Conservation (phyloP, 352 stramenopile genomes). For the Pythium myriotylum region DNA sequence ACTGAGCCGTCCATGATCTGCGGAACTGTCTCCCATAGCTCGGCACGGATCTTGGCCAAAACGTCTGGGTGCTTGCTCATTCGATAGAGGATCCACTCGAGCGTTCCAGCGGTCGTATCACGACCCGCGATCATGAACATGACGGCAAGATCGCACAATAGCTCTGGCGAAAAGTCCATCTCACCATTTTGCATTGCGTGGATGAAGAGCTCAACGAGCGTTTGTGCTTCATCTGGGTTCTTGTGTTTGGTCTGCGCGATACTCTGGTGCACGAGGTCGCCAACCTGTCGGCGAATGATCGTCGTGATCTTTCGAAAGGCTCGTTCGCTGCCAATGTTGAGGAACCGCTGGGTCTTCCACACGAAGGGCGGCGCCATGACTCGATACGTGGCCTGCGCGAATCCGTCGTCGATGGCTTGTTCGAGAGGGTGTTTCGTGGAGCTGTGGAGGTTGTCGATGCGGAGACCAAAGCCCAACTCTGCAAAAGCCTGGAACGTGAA, state of each 20-base stretch:
- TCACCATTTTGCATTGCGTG: constrained; percentile 14
- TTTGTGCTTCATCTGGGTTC: constrained; percentile 5
- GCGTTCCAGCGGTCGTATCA: constrained; percentile 48
- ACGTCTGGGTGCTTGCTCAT: constrained; percentile 37
- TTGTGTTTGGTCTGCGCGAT: constrained; percentile 3
- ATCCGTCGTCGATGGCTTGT: not conserved
- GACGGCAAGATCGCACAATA: constrained; percentile 47
- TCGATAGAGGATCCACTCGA: constrained; percentile 50
- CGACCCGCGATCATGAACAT: constrained; percentile 52
- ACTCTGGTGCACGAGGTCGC: constrained; percentile 9
- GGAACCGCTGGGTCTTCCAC: constrained; percentile 14
- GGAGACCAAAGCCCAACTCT: constrained; percentile 26
- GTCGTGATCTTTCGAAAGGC: not conserved
- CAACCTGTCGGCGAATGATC: constrained; percentile 4
- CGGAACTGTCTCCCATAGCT: constrained; percentile 29
- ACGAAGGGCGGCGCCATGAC: constrained; percentile 3
- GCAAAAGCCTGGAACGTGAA: constrained; percentile 31
- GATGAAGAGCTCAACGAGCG: constrained; percentile 24
- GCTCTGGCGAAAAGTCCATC: constrained; percentile 13
- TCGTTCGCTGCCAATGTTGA: constrained; percentile 15
- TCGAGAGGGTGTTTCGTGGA: constrained; percentile 3
- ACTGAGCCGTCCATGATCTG: constrained; percentile 12
- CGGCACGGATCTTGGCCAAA: constrained; percentile 22
- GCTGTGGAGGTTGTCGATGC: constrained; percentile 10
- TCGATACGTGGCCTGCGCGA: constrained; percentile 1